A percentile compares a stretch with the other conserved stretches of the same genome.
phyloP scores from a whole-genome alignment of 345 rosid species.

The Gossypium bickii region DNA sequence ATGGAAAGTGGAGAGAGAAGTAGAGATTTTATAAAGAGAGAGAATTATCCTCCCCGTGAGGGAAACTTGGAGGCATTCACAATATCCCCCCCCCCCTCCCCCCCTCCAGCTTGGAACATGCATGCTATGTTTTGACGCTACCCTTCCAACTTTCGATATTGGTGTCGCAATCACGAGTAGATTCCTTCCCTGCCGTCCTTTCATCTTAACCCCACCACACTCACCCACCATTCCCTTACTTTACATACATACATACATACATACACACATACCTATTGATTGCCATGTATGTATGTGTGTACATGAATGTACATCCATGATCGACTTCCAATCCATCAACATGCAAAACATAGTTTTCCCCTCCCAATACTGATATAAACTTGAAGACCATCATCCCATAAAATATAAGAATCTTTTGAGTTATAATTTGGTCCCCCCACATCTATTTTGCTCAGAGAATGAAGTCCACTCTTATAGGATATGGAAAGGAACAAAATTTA shows the following conservation, averaged over 20 bases:
- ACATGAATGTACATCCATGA: neutral
- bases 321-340: neutral
- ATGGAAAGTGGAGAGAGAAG: neutral
- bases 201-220: constrained; percentile 24
- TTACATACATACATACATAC: no score
- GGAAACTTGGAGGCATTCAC: constrained; percentile 47
- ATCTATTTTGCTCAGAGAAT: no score
- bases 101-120: constrained; percentile 34
- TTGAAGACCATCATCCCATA: neutral
- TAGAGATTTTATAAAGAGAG: neutral
- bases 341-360: neutral
- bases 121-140: constrained; percentile 32
- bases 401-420: no score
- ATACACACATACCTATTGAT: neutral
- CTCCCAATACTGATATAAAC: neutral
- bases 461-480: no score
- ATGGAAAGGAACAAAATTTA: no score
- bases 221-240: neutral
- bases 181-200: constrained; percentile 23
- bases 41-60: constrained; percentile 43
- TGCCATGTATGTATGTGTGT: neutral
- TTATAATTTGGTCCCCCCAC: no score
- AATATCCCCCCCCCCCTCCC: constrained; percentile 15
- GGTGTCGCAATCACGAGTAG: constrained; percentile 28
- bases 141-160: constrained; percentile 37